Evolutionary conservation across 768 basidiomycete species (phyloP).

Genomic region (Leucosporidium scottii): DNA sequence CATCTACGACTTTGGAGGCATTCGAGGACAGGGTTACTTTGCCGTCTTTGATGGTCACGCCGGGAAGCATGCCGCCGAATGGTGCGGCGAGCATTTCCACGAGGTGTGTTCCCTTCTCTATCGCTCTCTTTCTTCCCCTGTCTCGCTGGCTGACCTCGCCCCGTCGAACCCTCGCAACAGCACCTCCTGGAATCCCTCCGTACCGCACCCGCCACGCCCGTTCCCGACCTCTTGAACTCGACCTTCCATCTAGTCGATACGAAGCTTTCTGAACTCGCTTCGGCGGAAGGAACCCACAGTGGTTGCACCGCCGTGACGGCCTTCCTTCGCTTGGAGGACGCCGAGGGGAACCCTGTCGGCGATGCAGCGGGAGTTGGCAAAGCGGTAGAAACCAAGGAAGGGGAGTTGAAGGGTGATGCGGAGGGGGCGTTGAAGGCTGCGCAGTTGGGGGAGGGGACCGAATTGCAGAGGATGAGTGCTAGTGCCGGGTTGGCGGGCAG

Average conservation of each 20-base stretch:
- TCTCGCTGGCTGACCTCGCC: not conserved
- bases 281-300: conserved; percentile 73
- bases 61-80: conserved; percentile 96
- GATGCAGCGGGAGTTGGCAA: conserved; percentile 16
- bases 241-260: conserved; percentile 91
- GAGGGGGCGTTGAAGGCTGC: conserved; percentile 15
- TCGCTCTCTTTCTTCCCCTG: not conserved
- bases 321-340: conserved; percentile 85
- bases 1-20: conserved; percentile 81
- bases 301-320: conserved; percentile 96
- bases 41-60: conserved; percentile 98
- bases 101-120: conserved; percentile 60
- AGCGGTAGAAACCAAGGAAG: not conserved
- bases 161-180: not conserved
- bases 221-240: conserved; percentile 84
- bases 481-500: not conserved
- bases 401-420: conserved; percentile 5
- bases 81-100: conserved; percentile 96
- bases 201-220: conserved; percentile 48
- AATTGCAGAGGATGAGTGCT: conserved; percentile 4
- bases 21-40: conserved; percentile 90
- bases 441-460: conserved; percentile 3
- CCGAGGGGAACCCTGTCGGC: conserved; percentile 48
- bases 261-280: conserved; percentile 54
- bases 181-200: conserved; percentile 48